These are phyloP conservation scores for Suillus ampliporus DNA, from an alignment of 768 basidiomycete genomes.

Conservation along the genomic window DNA sequence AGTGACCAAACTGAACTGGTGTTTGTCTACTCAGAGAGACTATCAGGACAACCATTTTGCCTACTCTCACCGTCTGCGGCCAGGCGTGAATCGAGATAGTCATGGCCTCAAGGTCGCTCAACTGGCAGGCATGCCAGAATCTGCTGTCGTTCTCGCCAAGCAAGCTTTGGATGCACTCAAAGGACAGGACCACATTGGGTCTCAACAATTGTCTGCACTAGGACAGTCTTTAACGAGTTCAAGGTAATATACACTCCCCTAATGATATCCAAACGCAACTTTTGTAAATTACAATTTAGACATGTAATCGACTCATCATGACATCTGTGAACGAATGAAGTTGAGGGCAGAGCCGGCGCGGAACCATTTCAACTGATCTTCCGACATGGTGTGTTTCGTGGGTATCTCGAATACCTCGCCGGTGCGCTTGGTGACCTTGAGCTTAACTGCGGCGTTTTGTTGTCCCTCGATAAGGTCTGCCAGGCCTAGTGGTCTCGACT, in stretches of 20 bases:
- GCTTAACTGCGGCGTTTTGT: slow-evolving; percentile 48
- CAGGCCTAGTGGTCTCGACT: slow-evolving; percentile 85
- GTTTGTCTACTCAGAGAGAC: neutral
- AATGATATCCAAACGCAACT: neutral
- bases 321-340: slow-evolving; percentile 71
- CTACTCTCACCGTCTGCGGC: slow-evolving; percentile 80
- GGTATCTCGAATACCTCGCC: slow-evolving; percentile 71
- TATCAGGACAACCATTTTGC: slow-evolving; percentile 75
- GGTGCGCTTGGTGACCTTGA: slow-evolving; percentile 69
- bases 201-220: slow-evolving; percentile 37
- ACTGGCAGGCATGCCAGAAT: slow-evolving; percentile 79
- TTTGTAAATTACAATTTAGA: neutral
- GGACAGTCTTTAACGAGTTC: slow-evolving; percentile 33
- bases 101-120: slow-evolving; percentile 92
- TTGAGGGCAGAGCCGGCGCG: slow-evolving; percentile 89
- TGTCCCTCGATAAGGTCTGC: slow-evolving; percentile 59
- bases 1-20: slow-evolving; percentile 27
- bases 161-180: slow-evolving; percentile 52
- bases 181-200: slow-evolving; percentile 28
- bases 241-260: neutral
- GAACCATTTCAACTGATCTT: slow-evolving; percentile 91
- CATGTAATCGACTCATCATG: slow-evolving; percentile 13
- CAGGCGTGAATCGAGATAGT: slow-evolving; percentile 89
- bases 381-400: slow-evolving; percentile 89
- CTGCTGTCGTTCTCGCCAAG: slow-evolving; percentile 65